Percentiles rank a stretch among this genome's conserved stretches.
Evolutionary conservation across 345 rosid species (phyloP).

Genomic region (Gossypium australe): DNA sequence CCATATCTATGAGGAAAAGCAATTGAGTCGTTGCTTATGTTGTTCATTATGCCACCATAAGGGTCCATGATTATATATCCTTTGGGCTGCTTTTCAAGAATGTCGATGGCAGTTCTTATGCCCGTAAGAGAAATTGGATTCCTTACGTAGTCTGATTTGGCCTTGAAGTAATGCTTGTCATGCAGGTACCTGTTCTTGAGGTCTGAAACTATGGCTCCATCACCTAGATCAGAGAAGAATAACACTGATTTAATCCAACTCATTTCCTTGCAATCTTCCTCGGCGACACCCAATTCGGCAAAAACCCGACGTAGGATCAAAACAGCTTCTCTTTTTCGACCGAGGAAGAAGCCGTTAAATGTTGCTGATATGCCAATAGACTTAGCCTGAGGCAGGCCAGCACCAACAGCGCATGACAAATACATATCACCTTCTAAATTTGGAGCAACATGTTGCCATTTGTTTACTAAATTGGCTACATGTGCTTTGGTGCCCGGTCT

Average conservation of each 20-base stretch:
- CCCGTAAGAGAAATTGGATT: conserved; percentile 26
- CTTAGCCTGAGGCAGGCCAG: conserved; percentile 22
- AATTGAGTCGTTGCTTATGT: conserved; percentile 33
- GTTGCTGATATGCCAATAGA: conserved; percentile 29
- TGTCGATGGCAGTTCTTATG: conserved; percentile 23
- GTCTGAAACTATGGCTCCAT: conserved; percentile 22
- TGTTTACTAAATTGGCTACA: conserved; percentile 25
- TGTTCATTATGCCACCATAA: conserved; percentile 47
- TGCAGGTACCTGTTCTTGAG: conserved; percentile 23
- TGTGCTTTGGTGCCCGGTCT: conserved; percentile 22
- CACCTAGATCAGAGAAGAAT: conserved; percentile 34
- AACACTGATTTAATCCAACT: conserved; percentile 49
- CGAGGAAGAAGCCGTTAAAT: conserved; percentile 47
- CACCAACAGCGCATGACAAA: conserved; percentile 35
- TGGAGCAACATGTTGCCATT: conserved; percentile 47
- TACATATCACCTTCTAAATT: conserved; percentile 31
- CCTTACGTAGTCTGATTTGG: conserved; percentile 50
- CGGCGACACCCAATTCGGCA: conserved; percentile 31
- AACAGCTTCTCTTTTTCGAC: conserved; percentile 27
- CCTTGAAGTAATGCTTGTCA: conserved; percentile 41
- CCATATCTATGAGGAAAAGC: conserved; percentile 59
- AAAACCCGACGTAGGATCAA: conserved; percentile 22
- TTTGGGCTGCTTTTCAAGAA: conserved; percentile 31
- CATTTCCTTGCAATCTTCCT: conserved; percentile 42
- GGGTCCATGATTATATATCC: conserved; percentile 43